Evolutionary conservation across 139 green algal genomes (phyloP).

Genomic region (Ostreobium quekettii): DNA sequence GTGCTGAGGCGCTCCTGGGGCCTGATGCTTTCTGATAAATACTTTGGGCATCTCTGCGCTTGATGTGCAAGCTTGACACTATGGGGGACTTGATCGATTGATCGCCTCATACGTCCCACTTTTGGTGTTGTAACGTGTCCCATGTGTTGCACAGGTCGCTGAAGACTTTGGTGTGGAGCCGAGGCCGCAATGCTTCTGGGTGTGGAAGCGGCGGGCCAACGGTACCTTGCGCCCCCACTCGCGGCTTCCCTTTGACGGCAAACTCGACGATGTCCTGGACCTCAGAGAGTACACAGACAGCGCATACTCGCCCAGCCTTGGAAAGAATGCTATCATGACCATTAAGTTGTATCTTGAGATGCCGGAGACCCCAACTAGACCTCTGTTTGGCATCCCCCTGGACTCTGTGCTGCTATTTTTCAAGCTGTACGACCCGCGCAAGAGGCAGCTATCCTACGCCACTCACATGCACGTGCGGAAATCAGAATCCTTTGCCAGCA

Average conservation of each 20-base stretch:
- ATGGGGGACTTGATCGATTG: too few relatives aligned
- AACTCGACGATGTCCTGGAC: slow-evolving; percentile 34
- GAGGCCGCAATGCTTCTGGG: slow-evolving; percentile 81
- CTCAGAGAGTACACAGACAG: slow-evolving; percentile 34
- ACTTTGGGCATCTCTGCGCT: too few relatives aligned
- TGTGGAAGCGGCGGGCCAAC: slow-evolving; percentile 75
- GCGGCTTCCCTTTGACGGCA: slow-evolving; percentile 40
- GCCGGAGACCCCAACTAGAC: slow-evolving; percentile 15
- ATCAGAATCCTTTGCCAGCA: background rate
- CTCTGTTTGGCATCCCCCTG: background rate
- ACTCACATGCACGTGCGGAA: slow-evolving; percentile 26
- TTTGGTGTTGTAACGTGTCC: too few relatives aligned
- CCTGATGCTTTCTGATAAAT: too few relatives aligned
- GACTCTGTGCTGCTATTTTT: slow-evolving; percentile 77
- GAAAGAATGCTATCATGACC: slow-evolving; percentile 43
- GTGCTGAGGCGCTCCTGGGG: too few relatives aligned
- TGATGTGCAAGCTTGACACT: too few relatives aligned
- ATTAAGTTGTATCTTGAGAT: slow-evolving; percentile 75
- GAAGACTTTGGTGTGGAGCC: slow-evolving; percentile 56
- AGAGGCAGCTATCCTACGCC: slow-evolving; percentile 24
- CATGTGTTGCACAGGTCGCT: too few relatives aligned
- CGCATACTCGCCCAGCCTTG: background rate
- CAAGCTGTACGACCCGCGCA: slow-evolving; percentile 75
- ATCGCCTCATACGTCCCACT: too few relatives aligned
- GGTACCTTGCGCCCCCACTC: slow-evolving; percentile 52